These are phyloP conservation scores for Jamesozyma piceae DNA, from an alignment of 805 yeast genomes.

Conservation along the genomic window DNA sequence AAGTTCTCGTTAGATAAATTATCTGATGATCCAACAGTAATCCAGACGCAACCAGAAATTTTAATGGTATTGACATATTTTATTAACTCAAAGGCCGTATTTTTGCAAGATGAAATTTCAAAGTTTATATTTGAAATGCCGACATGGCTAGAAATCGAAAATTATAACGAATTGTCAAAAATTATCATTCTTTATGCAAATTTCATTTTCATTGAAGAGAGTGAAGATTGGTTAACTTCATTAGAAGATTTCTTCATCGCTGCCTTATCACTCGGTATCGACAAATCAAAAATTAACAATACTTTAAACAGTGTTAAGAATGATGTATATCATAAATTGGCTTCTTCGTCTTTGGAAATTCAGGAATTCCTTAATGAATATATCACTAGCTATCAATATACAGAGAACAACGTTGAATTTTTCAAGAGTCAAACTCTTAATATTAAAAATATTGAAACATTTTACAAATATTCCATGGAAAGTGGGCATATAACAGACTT, in stretches of 20 bases:
- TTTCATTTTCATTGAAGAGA: constrained; percentile 14
- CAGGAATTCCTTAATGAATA: constrained; percentile 16
- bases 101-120: constrained; percentile 21
- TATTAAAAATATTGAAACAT: constrained; percentile 26
- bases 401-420: constrained; percentile 17
- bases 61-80: constrained; percentile 6
- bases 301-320: constrained; percentile 29
- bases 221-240: constrained; percentile 7
- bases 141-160: constrained; percentile 23
- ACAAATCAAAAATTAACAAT: constrained; percentile 21
- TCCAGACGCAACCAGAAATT: constrained; percentile 5
- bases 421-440: constrained; percentile 29
- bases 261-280: constrained; percentile 12
- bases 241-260: constrained; percentile 18
- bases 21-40: constrained; percentile 12
- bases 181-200: constrained; percentile 30
- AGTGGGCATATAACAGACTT: constrained; percentile 15
- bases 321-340: constrained; percentile 11
- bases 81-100: constrained; percentile 3
- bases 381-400: constrained; percentile 21
- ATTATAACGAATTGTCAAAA: constrained; percentile 27
- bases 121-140: constrained; percentile 32
- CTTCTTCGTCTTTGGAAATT: constrained; percentile 8
- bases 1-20: constrained; percentile 12
- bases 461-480: constrained; percentile 27